Evolutionary conservation across 148 eudicot species (phyloP), one percentile per base, ranked within the genome.

Genomic region (Nepenthes mirabilis): DNA sequence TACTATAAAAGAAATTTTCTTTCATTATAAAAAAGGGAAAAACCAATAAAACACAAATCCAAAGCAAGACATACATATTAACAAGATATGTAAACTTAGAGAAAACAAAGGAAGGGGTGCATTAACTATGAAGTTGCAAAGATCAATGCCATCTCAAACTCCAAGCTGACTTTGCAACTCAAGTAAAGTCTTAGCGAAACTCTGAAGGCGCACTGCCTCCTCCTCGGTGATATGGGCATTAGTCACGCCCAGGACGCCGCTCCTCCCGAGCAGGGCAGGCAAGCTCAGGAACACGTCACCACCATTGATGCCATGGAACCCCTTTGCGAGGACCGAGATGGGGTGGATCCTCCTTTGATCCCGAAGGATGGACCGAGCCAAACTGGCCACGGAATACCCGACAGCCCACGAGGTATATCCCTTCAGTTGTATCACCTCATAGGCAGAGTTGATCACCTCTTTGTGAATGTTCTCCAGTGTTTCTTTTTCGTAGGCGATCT

Each of bases 391-490:
- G 0, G 98, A 91, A 79, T 91, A 91, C 1, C 98, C 98, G 2
- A 91, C 81, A 0, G 98, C 98, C 98, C 98, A 91, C 0, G 98
- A 91, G 1, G 98, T 91, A 88, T 91, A 91, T 6, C 98, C 98
- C 70, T 91, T 91, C 37, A 91, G 80, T 54, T 72, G 72, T 51
- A 91, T 91, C n/a, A 91, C 98, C 56, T 91, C 94, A n/a, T 91
- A 91, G 8, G 98, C 98, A 34, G 90, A 66, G 14, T 88, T 70
- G 47, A 91, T 78, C 1, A 91, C 98, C 63, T 81, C 83, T 59
- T 79, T 81, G 81, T 79, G 97, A 36, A 91, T 91, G 14, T 85
- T 82, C 47, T 67, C 83, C 2, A 91, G 61, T 1, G 82, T 83
- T 63, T 82, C 76, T 62, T 85, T 83, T 71, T 91, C 94, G 54